A percentile compares a stretch with the other conserved stretches of the same genome.
These are phyloP conservation scores for Penicillium sp. DNA, from an alignment of 2,329 filamentous ascomycete species.

Conservation along the genomic window DNA sequence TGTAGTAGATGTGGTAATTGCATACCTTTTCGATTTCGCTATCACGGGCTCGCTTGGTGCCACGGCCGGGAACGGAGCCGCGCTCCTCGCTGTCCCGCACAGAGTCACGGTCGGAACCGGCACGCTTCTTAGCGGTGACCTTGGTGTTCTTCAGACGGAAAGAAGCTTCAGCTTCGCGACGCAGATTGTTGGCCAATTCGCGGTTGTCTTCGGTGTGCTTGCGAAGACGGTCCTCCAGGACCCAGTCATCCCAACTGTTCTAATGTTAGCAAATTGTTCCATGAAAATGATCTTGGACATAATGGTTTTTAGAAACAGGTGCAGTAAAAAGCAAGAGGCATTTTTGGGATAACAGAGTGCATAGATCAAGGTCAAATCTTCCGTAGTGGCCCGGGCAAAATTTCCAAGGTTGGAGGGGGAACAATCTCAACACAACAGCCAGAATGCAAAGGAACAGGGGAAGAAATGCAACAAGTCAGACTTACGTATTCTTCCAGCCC, in stretches of 20 bases:
- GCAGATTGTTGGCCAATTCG: conserved; percentile 66
- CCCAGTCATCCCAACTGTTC: conserved; percentile 93
- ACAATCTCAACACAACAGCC: neutral
- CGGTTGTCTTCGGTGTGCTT: conserved; percentile 95
- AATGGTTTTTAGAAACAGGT: neutral
- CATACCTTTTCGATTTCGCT: conserved; percentile 51
- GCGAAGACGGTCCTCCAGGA: conserved; percentile 85
- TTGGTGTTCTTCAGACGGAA: conserved; percentile 37
- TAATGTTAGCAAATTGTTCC: conserved; percentile 13
- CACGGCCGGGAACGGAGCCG: conserved; percentile 45
- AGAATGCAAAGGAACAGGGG: neutral
- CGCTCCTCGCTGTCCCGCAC: conserved; percentile 48
- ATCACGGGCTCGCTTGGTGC: conserved; percentile 47
- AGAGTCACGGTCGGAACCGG: conserved; percentile 45
- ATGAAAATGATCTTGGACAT: neutral
- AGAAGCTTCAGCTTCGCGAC: conserved; percentile 43
- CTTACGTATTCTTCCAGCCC: conserved; percentile 95
- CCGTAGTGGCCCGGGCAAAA: neutral
- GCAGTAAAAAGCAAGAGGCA: neutral
- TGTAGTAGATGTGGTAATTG: neutral
- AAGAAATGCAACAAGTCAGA: conserved; percentile 31
- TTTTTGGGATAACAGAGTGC: neutral
- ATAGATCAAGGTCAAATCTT: neutral
- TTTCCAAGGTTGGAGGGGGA: neutral
- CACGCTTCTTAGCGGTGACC: conserved; percentile 40